phyloP scores from a whole-genome alignment of 306 rosid genomes.

The Lathyrus aphaca region DNA sequence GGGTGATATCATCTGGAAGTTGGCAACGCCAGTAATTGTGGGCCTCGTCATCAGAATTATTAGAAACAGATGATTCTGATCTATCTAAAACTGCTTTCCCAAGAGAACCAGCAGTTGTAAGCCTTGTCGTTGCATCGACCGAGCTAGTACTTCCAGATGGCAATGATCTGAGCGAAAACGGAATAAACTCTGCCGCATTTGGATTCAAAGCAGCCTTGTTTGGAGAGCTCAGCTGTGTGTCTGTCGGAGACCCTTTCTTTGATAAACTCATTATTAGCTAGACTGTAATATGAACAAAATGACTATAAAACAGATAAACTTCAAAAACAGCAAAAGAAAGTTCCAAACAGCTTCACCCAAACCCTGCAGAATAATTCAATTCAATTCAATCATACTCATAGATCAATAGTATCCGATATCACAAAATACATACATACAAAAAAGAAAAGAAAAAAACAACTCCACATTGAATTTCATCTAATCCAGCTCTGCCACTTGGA shows the following conservation, averaged over 20 bases:
- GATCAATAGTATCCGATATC: slow-evolving; percentile 10
- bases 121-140: slow-evolving; percentile 52
- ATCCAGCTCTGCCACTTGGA: slow-evolving; percentile 6
- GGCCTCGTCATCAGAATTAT: slow-evolving; percentile 91
- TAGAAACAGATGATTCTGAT: slow-evolving; percentile 77
- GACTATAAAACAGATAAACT: slow-evolving; percentile 30
- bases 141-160: slow-evolving; percentile 67
- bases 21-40: slow-evolving; percentile 93
- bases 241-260: slow-evolving; percentile 61
- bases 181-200: slow-evolving; percentile 95
- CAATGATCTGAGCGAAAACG: slow-evolving; percentile 74
- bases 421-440: background rate
- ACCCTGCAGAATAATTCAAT: slow-evolving; percentile 63
- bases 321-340: slow-evolving; percentile 16
- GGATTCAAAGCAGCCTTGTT: slow-evolving; percentile 79
- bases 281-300: slow-evolving; percentile 42
- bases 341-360: slow-evolving; percentile 69
- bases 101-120: slow-evolving; percentile 59
- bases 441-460: background rate
- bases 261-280: slow-evolving; percentile 81
- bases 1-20: slow-evolving; percentile 97
- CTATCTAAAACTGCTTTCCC: slow-evolving; percentile 88
- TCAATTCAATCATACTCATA: slow-evolving; percentile 19
- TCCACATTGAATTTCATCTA: slow-evolving; percentile 16
- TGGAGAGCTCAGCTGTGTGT: slow-evolving; percentile 52